Percentiles rank a stretch among this genome's conserved stretches.
These are phyloP conservation scores for Paramecium octaurelia DNA, from an alignment of 73 alveolate species.

Conservation along the genomic window DNA sequence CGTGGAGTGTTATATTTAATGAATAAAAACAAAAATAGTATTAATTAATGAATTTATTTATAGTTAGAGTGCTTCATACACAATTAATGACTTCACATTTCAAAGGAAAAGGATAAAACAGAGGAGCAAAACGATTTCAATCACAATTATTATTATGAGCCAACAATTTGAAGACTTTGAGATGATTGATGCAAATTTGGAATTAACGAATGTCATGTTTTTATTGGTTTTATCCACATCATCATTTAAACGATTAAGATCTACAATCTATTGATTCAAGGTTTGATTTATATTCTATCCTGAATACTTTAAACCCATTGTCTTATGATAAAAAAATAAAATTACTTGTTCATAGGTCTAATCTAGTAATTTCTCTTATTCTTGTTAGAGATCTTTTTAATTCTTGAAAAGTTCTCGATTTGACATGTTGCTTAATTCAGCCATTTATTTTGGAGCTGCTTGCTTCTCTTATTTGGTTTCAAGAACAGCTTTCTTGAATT, in stretches of 20 bases:
- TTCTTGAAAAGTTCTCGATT: not conserved
- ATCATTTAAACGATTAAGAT: not conserved
- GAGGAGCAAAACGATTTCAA: not conserved
- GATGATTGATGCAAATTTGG: not conserved
- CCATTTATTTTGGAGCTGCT: not conserved
- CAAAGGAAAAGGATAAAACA: not conserved
- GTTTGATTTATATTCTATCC: not conserved
- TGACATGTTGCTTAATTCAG: not conserved
- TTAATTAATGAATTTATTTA: not conserved
- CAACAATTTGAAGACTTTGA: not conserved
- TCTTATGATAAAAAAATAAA: not conserved
- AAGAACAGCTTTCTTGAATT: not conserved
- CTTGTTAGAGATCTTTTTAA: not conserved
- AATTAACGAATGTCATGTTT: not conserved
- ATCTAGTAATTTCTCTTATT: not conserved
- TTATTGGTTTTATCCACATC: slow-evolving; percentile 35
- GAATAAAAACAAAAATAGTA: not conserved
- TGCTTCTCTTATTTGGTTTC: not conserved
- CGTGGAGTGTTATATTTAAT: too few species aligned
- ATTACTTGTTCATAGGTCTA: not conserved
- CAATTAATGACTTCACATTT: not conserved
- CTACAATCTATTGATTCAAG: not conserved
- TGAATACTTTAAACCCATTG: not conserved
- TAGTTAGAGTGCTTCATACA: not conserved
- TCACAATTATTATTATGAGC: not conserved